Evolutionary conservation across 306 rosid species (phyloP).

Genomic region (Cicer cuneatum): DNA sequence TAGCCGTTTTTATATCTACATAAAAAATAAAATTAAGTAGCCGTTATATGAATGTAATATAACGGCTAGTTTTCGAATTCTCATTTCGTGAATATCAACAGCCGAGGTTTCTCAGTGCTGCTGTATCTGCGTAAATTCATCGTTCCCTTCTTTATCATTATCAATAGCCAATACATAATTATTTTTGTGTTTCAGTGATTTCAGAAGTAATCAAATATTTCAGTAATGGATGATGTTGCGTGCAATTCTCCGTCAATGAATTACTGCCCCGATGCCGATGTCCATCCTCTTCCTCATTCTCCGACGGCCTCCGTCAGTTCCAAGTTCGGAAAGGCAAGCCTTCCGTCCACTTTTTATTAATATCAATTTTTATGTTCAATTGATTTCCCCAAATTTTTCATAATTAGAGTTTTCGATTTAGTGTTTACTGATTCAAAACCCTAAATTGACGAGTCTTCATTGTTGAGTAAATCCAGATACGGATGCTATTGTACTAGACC

Average conservation of each 20-base stretch:
- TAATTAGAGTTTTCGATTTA: neutral
- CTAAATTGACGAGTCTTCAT: slow-evolving; percentile 3
- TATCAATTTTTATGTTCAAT: slow-evolving; percentile 22
- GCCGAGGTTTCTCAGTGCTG: neutral
- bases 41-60: slow-evolving; percentile 13
- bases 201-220: neutral
- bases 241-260: slow-evolving; percentile 51
- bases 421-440: slow-evolving; percentile 32
- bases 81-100: neutral
- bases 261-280: slow-evolving; percentile 28
- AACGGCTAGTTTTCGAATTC: slow-evolving; percentile 47
- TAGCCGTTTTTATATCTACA: too few relatives aligned
- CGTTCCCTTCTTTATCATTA: neutral
- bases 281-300: slow-evolving; percentile 35
- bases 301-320: slow-evolving; percentile 53
- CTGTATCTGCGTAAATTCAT: neutral
- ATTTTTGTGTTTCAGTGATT: neutral
- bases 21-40: neutral
- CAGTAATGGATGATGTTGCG: slow-evolving; percentile 61
- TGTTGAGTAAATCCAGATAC: neutral
- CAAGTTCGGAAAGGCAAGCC: slow-evolving; percentile 66
- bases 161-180: neutral
- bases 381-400: neutral
- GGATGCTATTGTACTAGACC: neutral
- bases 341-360: neutral